Conservation (phyloP, 805 yeast species). For the Monosporozyma aerobia region DNA sequence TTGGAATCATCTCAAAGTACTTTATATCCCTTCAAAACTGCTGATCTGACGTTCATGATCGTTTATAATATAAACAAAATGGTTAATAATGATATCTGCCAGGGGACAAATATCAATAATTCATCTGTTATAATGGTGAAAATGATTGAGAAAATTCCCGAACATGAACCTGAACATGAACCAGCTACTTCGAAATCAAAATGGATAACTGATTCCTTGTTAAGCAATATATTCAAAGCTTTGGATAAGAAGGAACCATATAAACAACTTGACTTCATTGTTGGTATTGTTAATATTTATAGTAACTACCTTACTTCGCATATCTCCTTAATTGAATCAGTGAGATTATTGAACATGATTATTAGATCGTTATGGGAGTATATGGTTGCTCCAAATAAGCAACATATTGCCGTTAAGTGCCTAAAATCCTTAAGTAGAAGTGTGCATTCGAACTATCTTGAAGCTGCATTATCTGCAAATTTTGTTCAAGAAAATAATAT, state of each 20-base stretch:
- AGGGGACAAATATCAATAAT: conserved; percentile 21
- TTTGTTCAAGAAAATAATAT: conserved; percentile 36
- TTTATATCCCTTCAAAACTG: conserved; percentile 32
- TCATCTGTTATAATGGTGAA: conserved; percentile 30
- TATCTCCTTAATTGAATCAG: conserved; percentile 19
- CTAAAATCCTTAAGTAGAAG: conserved; percentile 54
- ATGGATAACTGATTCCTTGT: conserved; percentile 32
- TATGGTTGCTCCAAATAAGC: conserved; percentile 41
- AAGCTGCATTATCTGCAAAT: conserved; percentile 59
- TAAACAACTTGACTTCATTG: conserved; percentile 9
- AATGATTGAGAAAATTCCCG: conserved; percentile 41
- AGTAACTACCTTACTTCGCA: conserved; percentile 23
- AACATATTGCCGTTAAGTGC: conserved; percentile 60
- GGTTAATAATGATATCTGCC: conserved; percentile 16
- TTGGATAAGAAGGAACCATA: conserved; percentile 7
- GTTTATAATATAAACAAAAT: conserved; percentile 27
- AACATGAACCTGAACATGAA: conserved; percentile 10
- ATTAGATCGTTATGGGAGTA: conserved; percentile 47
- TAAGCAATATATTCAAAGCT: conserved; percentile 18
- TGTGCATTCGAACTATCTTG: conserved; percentile 47
- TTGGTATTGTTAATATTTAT: conserved; percentile 27
- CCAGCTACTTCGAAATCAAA: conserved; percentile 2
- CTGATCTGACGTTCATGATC: conserved; percentile 37
- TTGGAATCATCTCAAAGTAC: conserved; percentile 12
- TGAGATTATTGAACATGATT: conserved; percentile 16